Evolutionary conservation across 257 asterid species (phyloP), one percentile per base, ranked within the genome.

Genomic region (Paraleonurus japonicus): DNA sequence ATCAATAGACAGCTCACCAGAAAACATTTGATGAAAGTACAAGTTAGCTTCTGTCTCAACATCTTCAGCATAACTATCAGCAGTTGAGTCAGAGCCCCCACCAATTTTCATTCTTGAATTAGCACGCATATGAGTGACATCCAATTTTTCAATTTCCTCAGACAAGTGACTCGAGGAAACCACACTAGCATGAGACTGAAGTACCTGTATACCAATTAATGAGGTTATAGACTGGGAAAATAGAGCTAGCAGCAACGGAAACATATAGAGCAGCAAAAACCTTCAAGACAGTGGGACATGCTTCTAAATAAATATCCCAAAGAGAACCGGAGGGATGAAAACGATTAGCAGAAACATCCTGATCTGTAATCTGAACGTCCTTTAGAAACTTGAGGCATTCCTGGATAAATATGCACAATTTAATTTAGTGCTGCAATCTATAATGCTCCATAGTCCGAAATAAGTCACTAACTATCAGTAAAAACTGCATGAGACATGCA

Each of bases 11-110:
- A 89, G 88, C 80, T 87, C 85, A 75, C 90, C 87, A 76, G 95
- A 83, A 81, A 95, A 95, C 95, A 95, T 84, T 85, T 88, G 89
- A 65, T 92, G 97, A 83, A 92, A 95, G 79, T 89, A 89, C 24
- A 82, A 76, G 76, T 90, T 92, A 24, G 96, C 88, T 84, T 92
- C 98, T 30, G 82, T 60, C 81, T 95, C 99, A 76, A 95, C 75
- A 59, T 86, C 98, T n/a, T 77, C 95, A 72, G 90, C 86, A 77
- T 79, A 81, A 71, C 76, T 85, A 75, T 89, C 97, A 63, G 85
- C 65, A 59, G 82, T 55, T 37, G 91, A 35, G 20, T 88, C 93
- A 59, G 89, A 77, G 73, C 79, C 87, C 26, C 79, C 85, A 11
- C 81, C 84, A 72, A 73, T 87, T 75, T 71, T 87, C 27, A 78